Percentiles rank a stretch among this genome's conserved stretches.
Conservation (phyloP, 441 rosid genomes). For the Theobroma grandiflorum region DNA sequence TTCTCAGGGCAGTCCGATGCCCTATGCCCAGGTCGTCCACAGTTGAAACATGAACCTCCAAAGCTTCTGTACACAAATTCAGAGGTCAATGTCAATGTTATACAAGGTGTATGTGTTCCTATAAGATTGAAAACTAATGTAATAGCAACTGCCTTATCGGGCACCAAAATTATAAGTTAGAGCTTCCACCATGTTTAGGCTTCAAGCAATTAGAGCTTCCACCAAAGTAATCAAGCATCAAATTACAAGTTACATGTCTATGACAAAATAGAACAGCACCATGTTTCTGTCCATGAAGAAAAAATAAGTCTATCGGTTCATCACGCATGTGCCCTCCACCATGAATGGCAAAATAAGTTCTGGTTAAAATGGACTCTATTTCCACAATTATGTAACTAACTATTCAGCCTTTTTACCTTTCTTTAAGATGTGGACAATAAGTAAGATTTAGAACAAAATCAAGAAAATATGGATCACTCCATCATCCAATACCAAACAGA, state of each 20-base stretch:
- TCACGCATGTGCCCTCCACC: neutral
- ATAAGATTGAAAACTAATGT: neutral
- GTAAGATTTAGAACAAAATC: neutral
- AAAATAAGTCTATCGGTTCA: neutral
- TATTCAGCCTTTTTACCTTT: neutral
- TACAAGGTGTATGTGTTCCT: neutral
- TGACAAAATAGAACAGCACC: neutral
- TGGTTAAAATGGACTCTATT: neutral
- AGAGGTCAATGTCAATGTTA: neutral
- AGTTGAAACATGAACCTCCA: slow-evolving; percentile 88
- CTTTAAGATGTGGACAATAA: neutral
- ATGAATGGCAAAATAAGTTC: neutral
- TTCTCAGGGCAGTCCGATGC: slow-evolving; percentile 89
- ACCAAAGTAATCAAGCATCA: neutral
- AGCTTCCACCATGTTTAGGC: no score
- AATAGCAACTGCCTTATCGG: neutral
- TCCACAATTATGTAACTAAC: neutral
- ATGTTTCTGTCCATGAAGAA: neutral
- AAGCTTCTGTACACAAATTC: slow-evolving; percentile 55
- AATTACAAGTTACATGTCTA: neutral
- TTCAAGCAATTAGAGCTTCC: neutral
- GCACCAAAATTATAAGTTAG: no score
- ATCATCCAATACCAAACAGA: neutral
- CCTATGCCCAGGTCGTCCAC: slow-evolving; percentile 87
- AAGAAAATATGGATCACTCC: neutral